Evolutionary conservation across 208 protist species (phyloP).

Genomic region (Angomonas desouzai): DNA sequence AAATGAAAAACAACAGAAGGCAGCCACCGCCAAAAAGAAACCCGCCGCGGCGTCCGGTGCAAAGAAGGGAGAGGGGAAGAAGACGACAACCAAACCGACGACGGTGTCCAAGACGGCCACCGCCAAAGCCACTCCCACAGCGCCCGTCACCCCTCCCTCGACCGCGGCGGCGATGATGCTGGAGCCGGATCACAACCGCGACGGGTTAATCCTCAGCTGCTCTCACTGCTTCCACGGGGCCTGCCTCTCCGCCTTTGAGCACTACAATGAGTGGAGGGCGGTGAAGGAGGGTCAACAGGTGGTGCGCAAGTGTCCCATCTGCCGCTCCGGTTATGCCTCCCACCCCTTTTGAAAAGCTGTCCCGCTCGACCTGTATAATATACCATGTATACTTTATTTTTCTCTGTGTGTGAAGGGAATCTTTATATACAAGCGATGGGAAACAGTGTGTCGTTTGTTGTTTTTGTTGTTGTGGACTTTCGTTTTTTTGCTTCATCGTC

Average conservation of each 20-base stretch:
- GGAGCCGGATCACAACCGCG: constrained; percentile 6
- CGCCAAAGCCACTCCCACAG: neutral
- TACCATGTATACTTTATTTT: neutral
- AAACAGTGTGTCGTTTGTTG: too few species aligned
- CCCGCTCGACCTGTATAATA: too few species aligned
- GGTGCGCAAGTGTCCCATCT: constrained; percentile 64
- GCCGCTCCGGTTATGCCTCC: constrained; percentile 73
- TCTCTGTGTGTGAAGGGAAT: neutral
- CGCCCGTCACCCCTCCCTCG: neutral
- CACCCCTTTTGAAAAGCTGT: constrained; percentile 38
- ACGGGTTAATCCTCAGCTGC: constrained; percentile 77
- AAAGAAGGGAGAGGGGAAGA: neutral
- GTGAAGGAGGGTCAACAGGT: constrained; percentile 17
- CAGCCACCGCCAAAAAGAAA: neutral
- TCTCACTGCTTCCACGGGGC: constrained; percentile 74
- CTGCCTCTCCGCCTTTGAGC: constrained; percentile 75
- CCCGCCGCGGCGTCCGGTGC: neutral
- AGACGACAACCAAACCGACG: neutral
- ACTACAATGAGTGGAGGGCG: constrained; percentile 46
- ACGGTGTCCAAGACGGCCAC: neutral
- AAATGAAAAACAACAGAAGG: neutral
- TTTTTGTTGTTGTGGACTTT: neutral
- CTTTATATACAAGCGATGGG: too few species aligned
- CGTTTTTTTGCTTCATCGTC: neutral
- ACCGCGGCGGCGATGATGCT: too few species aligned